phyloP scores from a whole-genome alignment of 2,329 filamentous ascomycete species.

The Verticillium nonalfalfae region DNA sequence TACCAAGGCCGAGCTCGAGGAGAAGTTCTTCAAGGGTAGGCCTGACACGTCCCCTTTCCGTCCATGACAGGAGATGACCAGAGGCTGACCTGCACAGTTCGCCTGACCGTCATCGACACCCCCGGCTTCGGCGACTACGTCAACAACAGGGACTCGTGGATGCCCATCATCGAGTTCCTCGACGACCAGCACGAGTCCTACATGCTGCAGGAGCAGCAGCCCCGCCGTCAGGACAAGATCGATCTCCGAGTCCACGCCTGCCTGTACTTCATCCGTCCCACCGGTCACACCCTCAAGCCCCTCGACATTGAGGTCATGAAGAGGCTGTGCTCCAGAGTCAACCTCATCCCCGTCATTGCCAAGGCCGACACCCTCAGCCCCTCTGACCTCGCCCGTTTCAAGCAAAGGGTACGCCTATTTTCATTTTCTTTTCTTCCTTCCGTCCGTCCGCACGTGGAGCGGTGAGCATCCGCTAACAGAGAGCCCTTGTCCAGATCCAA shows the following conservation, averaged over 20 bases:
- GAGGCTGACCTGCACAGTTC: slow-evolving; percentile 53
- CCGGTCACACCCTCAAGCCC: slow-evolving; percentile 96
- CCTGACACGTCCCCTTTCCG: not conserved
- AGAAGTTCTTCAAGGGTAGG: slow-evolving; percentile 99
- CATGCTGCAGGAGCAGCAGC: slow-evolving; percentile 99
- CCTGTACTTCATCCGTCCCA: slow-evolving; percentile 98
- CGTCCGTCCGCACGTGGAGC: not conserved
- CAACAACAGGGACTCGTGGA: slow-evolving; percentile 99
- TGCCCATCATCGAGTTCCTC: slow-evolving; percentile 99
- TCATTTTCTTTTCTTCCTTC: not conserved
- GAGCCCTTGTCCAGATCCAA: slow-evolving; percentile 58
- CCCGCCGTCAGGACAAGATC: slow-evolving; percentile 96
- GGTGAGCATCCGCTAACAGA: slow-evolving; percentile 1
- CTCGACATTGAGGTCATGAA: slow-evolving; percentile 99
- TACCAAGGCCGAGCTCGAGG: slow-evolving; percentile 98
- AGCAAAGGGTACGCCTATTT: slow-evolving; percentile 75
- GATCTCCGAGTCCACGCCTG: slow-evolving; percentile 98
- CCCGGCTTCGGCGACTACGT: slow-evolving; percentile 99
- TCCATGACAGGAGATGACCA: not conserved
- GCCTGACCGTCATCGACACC: slow-evolving; percentile 97
- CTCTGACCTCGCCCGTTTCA: slow-evolving; percentile 85
- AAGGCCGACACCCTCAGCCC: slow-evolving; percentile 98
- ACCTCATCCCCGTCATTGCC: slow-evolving; percentile 95
- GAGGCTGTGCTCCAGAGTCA: slow-evolving; percentile 94
- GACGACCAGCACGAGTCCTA: slow-evolving; percentile 99